These are phyloP conservation scores for Fusarium agapanthi DNA, from an alignment of 2,329 filamentous ascomycete genomes.

Conservation along the genomic window DNA sequence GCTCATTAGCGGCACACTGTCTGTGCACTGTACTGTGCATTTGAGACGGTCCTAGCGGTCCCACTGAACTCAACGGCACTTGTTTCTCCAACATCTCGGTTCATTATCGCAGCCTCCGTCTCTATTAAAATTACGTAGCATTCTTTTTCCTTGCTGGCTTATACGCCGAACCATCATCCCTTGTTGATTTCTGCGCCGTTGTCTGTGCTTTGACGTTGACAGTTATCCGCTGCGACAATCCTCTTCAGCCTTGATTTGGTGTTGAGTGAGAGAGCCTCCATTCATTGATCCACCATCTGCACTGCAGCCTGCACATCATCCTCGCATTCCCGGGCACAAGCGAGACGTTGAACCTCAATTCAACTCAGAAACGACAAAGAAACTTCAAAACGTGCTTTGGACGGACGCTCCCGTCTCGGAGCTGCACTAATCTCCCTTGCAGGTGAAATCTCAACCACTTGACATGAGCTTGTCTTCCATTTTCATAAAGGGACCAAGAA, in stretches of 20 bases:
- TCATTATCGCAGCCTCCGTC: conserved; percentile 27
- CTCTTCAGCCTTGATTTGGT: neutral
- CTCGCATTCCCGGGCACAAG: conserved; percentile 22
- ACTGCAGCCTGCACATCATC: conserved; percentile 24
- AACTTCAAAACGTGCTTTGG: conserved; percentile 6
- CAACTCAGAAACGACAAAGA: conserved; percentile 6
- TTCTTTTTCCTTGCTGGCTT: conserved; percentile 25
- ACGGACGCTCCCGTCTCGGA: conserved; percentile 17
- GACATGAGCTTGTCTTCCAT: conserved; percentile 7
- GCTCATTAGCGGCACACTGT: conserved; percentile 31
- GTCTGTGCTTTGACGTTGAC: neutral
- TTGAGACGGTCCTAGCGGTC: conserved; percentile 32
- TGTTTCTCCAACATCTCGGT: conserved; percentile 39
- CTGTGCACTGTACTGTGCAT: conserved; percentile 21
- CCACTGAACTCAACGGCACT: conserved; percentile 36
- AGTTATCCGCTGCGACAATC: neutral
- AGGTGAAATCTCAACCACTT: neutral
- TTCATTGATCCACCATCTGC: conserved; percentile 11
- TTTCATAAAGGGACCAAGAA: neutral
- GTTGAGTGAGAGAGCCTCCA: neutral
- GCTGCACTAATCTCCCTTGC: conserved; percentile 22
- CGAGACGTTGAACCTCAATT: conserved; percentile 8
- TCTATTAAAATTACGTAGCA: conserved; percentile 31
- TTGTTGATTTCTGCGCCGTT: neutral
- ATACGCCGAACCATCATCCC: conserved; percentile 3